Percentiles rank a stretch among this genome's conserved stretches.
Evolutionary conservation across 2,329 filamentous ascomycete genomes (phyloP).

Genomic region (Alternaria alternata): DNA sequence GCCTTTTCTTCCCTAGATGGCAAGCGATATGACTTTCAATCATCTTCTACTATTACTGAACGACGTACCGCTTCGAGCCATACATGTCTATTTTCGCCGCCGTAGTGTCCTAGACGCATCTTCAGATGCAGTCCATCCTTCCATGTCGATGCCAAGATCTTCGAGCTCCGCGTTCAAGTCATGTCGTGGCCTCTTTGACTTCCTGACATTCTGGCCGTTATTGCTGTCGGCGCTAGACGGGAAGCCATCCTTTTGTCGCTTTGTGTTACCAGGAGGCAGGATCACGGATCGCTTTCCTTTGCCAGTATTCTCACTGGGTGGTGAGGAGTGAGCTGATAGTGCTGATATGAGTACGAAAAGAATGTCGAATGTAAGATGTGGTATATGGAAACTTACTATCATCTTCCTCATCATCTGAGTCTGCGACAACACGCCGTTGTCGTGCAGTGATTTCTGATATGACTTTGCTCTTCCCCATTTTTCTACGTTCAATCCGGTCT

Average conservation of each 20-base stretch:
- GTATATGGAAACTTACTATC: not conserved
- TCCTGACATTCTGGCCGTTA: not conserved
- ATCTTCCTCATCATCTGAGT: not conserved
- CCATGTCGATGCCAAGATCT: conserved; percentile 4
- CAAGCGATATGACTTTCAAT: not conserved
- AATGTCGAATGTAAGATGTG: not conserved
- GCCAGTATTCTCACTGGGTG: not conserved
- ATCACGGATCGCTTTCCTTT: not conserved
- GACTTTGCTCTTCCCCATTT: not conserved
- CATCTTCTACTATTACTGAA: not conserved
- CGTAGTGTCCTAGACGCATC: not conserved
- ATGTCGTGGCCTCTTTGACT: not conserved
- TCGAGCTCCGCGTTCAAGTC: not conserved
- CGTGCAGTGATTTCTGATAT: too few species aligned
- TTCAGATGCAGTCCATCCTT: conserved; percentile 4
- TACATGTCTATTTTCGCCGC: not conserved
- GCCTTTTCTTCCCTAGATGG: too few species aligned
- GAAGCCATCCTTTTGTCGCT: not conserved
- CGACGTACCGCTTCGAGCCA: not conserved
- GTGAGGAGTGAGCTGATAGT: not conserved
- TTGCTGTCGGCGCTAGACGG: not conserved
- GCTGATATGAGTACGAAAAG: not conserved
- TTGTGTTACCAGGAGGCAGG: not conserved
- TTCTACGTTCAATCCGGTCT: not conserved
- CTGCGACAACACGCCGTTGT: not conserved